These are phyloP conservation scores for Russula sp. DNA, from an alignment of 768 basidiomycete genomes.

Conservation along the genomic window DNA sequence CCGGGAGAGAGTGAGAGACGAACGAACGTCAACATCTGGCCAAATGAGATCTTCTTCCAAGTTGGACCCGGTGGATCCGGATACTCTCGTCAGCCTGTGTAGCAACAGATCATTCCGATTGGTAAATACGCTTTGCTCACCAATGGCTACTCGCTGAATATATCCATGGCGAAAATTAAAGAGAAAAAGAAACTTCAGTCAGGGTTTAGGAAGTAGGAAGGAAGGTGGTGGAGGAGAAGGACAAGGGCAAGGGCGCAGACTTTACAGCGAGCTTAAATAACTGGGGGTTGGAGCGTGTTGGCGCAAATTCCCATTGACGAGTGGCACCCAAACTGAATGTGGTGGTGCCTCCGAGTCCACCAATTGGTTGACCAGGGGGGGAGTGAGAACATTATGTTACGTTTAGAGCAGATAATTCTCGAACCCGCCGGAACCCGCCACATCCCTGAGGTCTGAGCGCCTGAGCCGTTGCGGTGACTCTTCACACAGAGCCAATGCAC, in stretches of 20 bases:
- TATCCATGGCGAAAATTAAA: background rate
- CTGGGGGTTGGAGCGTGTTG: background rate
- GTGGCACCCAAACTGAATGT: too few relatives aligned
- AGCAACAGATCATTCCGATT: background rate
- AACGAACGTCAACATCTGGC: too few relatives aligned
- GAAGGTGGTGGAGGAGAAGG: too few relatives aligned
- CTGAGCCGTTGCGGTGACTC: background rate
- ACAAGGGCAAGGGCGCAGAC: background rate
- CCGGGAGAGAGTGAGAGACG: too few relatives aligned
- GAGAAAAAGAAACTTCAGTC: background rate
- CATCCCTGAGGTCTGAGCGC: too few relatives aligned
- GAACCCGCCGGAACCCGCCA: slow-evolving; percentile 7
- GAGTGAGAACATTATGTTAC: background rate
- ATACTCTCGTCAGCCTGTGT: background rate
- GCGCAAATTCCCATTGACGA: background rate
- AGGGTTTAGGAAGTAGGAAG: background rate
- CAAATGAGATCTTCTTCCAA: too few relatives aligned
- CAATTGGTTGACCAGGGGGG: background rate
- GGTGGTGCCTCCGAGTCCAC: background rate
- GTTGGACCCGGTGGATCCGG: too few relatives aligned
- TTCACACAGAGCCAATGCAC: background rate
- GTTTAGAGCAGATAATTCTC: slow-evolving; percentile 1
- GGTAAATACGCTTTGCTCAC: background rate
- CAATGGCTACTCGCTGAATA: background rate
- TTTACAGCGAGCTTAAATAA: background rate